Evolutionary conservation across 208 protist species (phyloP).

Genomic region (Wallacemonas rigidus): DNA sequence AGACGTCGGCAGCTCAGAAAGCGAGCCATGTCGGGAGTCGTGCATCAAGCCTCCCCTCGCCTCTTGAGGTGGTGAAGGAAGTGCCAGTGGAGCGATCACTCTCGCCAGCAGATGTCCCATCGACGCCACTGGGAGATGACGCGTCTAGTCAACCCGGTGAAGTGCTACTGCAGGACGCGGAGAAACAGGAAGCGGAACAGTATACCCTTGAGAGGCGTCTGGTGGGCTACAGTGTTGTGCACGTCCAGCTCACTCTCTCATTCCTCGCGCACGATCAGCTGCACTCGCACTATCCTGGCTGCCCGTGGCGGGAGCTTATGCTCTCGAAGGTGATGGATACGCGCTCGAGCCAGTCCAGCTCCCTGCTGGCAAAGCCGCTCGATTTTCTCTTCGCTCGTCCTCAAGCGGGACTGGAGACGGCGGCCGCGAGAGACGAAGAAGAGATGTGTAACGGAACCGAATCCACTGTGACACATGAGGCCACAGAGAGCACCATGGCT

Average conservation of each 20-base stretch:
- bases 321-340: conserved; percentile 19
- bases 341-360: neutral
- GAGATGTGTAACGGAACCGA: neutral
- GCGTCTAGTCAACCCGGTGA: no score
- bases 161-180: no score
- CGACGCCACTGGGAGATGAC: no score
- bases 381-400: conserved; percentile 6
- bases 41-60: no score
- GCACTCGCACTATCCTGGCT: conserved; percentile 19
- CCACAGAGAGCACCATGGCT: no score
- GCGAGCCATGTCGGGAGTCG: no score
- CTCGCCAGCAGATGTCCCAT: no score
- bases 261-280: conserved; percentile 6
- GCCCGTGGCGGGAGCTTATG: conserved; percentile 26
- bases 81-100: no score
- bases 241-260: neutral
- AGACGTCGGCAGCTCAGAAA: no score
- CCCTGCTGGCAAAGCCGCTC: conserved; percentile 1
- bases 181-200: neutral
- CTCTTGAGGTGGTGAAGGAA: no score
- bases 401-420: neutral
- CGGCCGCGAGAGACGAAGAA: neutral
- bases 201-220: neutral
- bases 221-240: neutral
- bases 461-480: no score